Conservation (phyloP, 495 filamentous ascomycete genomes). For the Poronia punctata region DNA sequence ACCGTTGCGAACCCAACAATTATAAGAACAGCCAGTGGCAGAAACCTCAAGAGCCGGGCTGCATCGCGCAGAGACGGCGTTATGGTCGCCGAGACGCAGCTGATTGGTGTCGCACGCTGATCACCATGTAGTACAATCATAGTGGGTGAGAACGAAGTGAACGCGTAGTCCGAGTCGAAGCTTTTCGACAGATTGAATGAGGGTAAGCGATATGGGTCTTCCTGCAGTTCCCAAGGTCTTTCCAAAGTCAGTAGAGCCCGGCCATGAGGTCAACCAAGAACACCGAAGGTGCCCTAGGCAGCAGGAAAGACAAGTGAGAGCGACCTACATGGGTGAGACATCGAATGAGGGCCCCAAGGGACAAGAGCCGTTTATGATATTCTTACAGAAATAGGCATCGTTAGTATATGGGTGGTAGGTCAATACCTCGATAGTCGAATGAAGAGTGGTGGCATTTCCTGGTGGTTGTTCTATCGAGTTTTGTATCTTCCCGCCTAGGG, state of each 20-base stretch:
- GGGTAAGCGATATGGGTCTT: constrained; percentile 43
- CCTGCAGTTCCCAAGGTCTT: constrained; percentile 1
- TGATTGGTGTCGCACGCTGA: constrained; percentile 50
- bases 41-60: constrained; percentile 61
- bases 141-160: constrained; percentile 68
- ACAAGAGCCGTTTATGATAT: constrained; percentile 55
- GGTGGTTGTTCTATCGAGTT: constrained; percentile 42
- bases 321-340: constrained; percentile 47
- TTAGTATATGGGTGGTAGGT: constrained; percentile 61
- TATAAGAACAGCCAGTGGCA: constrained; percentile 71
- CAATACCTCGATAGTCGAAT: constrained; percentile 60
- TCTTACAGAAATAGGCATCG: constrained; percentile 55
- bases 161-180: constrained; percentile 74
- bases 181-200: constrained; percentile 71
- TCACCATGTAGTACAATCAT: constrained; percentile 72
- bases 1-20: constrained; percentile 75
- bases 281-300: too few relatives aligned
- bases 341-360: constrained; percentile 70
- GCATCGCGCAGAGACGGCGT: constrained; percentile 69
- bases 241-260: too few relatives aligned
- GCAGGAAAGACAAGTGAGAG: constrained; percentile 1
- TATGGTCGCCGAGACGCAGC: constrained; percentile 70
- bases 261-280: too few relatives aligned
- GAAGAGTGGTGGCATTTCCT: constrained; percentile 59
- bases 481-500: constrained; percentile 70